Conservation (phyloP, 176 grass and related monocot genomes). For the Phragmites australis region DNA sequence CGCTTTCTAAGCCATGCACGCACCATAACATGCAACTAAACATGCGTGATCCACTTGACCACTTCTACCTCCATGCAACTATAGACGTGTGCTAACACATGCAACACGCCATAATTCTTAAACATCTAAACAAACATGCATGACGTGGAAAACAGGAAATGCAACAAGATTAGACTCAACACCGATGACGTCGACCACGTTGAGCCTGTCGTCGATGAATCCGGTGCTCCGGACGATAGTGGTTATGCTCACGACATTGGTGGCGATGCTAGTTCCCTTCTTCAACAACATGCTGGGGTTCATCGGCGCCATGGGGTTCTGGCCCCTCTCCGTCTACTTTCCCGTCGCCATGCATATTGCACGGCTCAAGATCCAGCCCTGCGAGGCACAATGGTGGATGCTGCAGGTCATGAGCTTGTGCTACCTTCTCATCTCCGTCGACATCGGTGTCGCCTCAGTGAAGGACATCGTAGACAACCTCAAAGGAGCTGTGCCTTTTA, state of each 20-base stretch:
- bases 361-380: slow-evolving; percentile 50
- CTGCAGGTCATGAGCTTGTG: slow-evolving; percentile 87
- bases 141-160: too few species aligned
- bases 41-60: too few species aligned
- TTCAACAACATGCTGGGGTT: slow-evolving; percentile 93
- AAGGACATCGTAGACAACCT: slow-evolving; percentile 96
- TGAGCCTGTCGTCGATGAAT: too few species aligned
- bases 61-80: too few species aligned
- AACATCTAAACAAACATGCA: too few species aligned
- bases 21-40: too few species aligned
- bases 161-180: too few species aligned
- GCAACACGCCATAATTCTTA: too few species aligned
- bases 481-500: slow-evolving; percentile 70
- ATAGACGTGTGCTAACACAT: too few species aligned
- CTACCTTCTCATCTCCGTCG: slow-evolving; percentile 83
- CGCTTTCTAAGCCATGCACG: too few species aligned
- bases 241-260: slow-evolving; percentile 91
- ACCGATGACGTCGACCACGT: too few species aligned
- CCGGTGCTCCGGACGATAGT: slow-evolving; percentile 77
- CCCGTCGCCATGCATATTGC: slow-evolving; percentile 87
- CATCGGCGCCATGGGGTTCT: slow-evolving; percentile 90
- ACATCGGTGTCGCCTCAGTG: slow-evolving; percentile 78
- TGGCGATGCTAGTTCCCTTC: slow-evolving; percentile 83
- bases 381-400: slow-evolving; percentile 65
- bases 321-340: slow-evolving; percentile 98